Evolutionary conservation across 345 rosid species (phyloP), one percentile per base, ranked within the genome.

Genomic region (Pistacia integerrima): DNA sequence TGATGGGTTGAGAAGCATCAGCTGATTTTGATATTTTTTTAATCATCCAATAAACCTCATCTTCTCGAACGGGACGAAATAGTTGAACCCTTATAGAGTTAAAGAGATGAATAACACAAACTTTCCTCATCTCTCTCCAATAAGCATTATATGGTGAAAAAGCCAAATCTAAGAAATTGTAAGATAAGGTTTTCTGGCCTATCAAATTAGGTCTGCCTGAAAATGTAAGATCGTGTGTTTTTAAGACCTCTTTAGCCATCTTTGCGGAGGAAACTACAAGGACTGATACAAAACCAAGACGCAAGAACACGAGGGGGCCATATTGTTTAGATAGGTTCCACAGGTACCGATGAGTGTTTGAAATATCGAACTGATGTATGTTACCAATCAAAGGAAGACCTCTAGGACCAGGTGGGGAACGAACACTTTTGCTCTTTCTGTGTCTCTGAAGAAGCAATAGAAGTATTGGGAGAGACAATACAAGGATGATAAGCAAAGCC

Each of bases 311-410:
- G 60, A 86, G 75, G 17, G 85, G 54, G 2, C 81, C 83, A 41
- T 73, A 72, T 5, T 61, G 72, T 64, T 76, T 68, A 7, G 87
- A 86, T 4, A 86, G 87, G 20, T 78, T 11, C 77, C 78, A 65
- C 25, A 80, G 48, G 28, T n/a, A 49, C 33, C 1, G 9, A 54
- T 80, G 83, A 44, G 49, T 62, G 36, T 14, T 20, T 13, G 80
- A 49, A 64, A 17, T 52, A 67, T 72, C 73, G 16, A 78, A 70
- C 67, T 73, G 79, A 67, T 75, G 83, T 30, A 86, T 63, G 71
- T 82, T 82, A 0, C 87, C 85, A 14, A 82, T 68, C 4, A 86
- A 35, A 1, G 85, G 87, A 68, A 86, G 81, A 17, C 70, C 75
- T 11, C 1, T 41, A 7, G 82, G 89, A 4, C 85, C 79, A 0